Base-by-base conservation (phyloP, 139 green algal genomes). In the Chlorella sp. region DNA sequence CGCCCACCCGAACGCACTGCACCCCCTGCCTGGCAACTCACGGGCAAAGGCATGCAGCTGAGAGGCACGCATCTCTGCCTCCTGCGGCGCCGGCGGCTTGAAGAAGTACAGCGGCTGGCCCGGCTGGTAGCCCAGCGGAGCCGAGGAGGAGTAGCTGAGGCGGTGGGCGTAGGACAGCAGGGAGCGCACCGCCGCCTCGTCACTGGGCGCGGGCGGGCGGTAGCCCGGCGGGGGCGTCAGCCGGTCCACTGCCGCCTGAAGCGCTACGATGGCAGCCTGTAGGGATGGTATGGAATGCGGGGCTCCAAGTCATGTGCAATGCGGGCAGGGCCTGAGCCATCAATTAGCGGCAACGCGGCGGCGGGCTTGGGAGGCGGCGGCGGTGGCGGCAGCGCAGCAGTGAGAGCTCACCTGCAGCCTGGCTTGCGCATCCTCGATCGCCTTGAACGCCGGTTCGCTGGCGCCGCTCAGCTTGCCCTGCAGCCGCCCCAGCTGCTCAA, bases 61-160 rank as follows among this genome's bases (percentile, higher is more conserved):
- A 6, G 91, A 93, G 32, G 63, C 74, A 1, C 85, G 67, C 36
- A 94, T 62, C 82, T 94, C 87, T 18, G 76, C 73, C 23, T 93
- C 85, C 64, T 94, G 91, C 26, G 89, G 91, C 38, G 88, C 88
- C 4, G 91, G 91, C 2, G 91, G 91, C 56, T 90, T 82, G 82
- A 91, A 91, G 57, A 87, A 65, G 21, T 55, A 62, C 47, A 90
- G 84, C 30, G 88, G 87, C 56, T 82, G 55, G 13, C 86, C 89
- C 16, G 83, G 73, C 30, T 84, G 57, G 75, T 85, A 88, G 9
- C 81, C 89, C 15, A 88, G 70, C 6, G 91, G 91, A 3, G 91
- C 91, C 81, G 83, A 84, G 9, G 85, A 89, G 26, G 87, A 91
- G 85, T 89, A 94, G 73, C 85, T 89, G 7, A 94, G 78, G 64